Evolutionary conservation across 164 flowering plant genomes (phyloP), one percentile per base, ranked within the genome.

Genomic region (Sextonia rubra): DNA sequence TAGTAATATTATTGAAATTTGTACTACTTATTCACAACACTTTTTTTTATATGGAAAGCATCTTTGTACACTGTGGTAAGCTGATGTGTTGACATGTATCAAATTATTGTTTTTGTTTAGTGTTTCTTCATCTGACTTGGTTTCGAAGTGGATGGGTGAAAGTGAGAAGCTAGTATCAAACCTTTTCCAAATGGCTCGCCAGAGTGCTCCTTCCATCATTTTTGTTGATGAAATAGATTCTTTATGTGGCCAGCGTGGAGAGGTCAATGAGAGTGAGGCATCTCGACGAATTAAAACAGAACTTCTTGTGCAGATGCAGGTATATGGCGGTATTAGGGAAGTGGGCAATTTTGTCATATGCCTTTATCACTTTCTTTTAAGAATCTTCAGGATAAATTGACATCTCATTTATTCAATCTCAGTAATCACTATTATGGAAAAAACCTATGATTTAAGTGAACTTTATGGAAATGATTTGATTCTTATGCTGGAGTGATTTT

Each of bases 81-180:
- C 26, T 52, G 37, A 4, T 26, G 7, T 48, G n/a, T 49, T 49
- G 29, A 20, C 60, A 49, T 17, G 49, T 61, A 14, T n/a, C 47
- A 60, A 30, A 27, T 32, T n/a, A 11, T 44, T 15, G 4, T 61
- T 74, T 71, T n/a, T 73, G 64, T 82, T 70, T 82, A 96, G 99
- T 79, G 69, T 96, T 78, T 96, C 99, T 58, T 96, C 98, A 26
- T 96, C 99, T 47, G 98, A 96, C 73, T 80, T 96, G 75, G 99
- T 95, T 26, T 95, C 99, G 60, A 95, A 95, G 85, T 95, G 99
- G 99, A 91, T 95, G 99, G 99, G 98, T 69, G 98, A 95, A 85
- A 95, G 98, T 86, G 99, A 95, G 84, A 95, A 93, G 85, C 83
- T 95, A 75, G 98, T 95, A 72, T 89, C 99, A 29, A 93, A 89